Base-by-base conservation (phyloP, 2,329 filamentous ascomycete genomes). In the Pyricularia pennisetigena region DNA sequence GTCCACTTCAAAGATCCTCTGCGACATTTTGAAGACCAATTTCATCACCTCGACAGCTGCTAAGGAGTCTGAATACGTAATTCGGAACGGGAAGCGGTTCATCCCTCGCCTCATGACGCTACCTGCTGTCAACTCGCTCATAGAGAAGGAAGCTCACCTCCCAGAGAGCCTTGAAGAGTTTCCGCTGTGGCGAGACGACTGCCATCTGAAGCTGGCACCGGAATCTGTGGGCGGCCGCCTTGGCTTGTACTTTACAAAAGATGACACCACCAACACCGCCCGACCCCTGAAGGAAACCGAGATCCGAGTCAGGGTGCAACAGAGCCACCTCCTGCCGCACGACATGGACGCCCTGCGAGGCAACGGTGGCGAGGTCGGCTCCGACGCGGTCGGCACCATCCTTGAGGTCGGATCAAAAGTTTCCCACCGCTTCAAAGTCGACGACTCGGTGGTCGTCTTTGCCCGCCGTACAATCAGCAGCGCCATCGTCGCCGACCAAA, bases 81-180 rank as follows among this genome's bases (percentile, higher is more conserved):
- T 68, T 28, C 63, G 54, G 4, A 23, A 67, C 10, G 67, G 70
- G 4, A 24, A 54, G 1, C 41, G 72, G 5, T 9, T 70, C 69
- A 77, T 85, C 4, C 82, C 84, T 6, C 79, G 84, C 4, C 74
- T 86, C 2, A 72, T 75, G 62, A 79, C 80, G 0, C 69, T 84
- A 1, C 49, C 69, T 1, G 41, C 70, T 0, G 71, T 86, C 30
- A 86, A 85, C 70, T 72, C 72, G 5, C 69, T 82, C n/a, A 79
- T 86, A 1, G 82, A 85, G 70, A 68, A 69, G 3, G 71, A 71
- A 14, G 4, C n/a, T 2, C 57, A 69, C 4, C 49, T 67, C 8
- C 68, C 66, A 2, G n/a, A 68, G 1, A 64, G 67, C 7, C 23
- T 70, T 14, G 54, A 65, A 23, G 49, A 67, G 26, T 70, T n/a